Base-by-base conservation (phyloP, 345 rosid species). In the Odontarrhena argentea region DNA sequence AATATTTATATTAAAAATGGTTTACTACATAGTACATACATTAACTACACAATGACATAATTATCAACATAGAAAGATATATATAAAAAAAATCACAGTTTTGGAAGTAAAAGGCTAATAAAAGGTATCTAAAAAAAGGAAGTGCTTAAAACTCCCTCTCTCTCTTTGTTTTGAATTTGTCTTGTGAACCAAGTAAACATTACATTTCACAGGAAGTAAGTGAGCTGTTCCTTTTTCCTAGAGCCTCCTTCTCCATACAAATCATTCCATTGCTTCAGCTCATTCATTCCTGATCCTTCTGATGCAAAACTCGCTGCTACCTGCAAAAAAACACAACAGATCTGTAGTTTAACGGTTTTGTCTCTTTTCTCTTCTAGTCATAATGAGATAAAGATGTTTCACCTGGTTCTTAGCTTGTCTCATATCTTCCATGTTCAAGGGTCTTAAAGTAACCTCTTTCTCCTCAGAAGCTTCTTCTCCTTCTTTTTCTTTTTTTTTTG, bases 381-480 rank as follows among this genome's bases (percentile, higher is more conserved):
- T 15, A 38, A 40, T 30, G 32, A 22, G 46, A 43, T 34, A 42
- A 24, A 24, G 60, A 49, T 68, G 4, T 15, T 67, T 25, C 9
- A 93, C 98, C 96, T 88, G 98, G 73, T 86, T 88, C 81, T 87
- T 95, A 12, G 97, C 99, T 77, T 80, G 81, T 77, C 85, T 86
- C 89, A 95, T 74, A 57, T 95, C 99, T 77, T 95, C 94, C 99
- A 86, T 86, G 78, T 67, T 87, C 63, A 91, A 77, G 34, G 96
- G 74, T 78, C 97, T 87, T 72, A 95, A 71, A 44, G 70, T 79
- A 64, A 89, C 87, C 22, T 35, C 82, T 13, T 41, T 63, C 63
- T 90, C 96, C 65, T 79, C 90, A 63, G 76, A 68, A 7, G 35
- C 80, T 64, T 82, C 88, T 71, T 83, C 83, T 56, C 73, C 74